A percentile compares a stretch with the other conserved stretches of the same genome.
Conservation (phyloP, 352 stramenopile genomes). For the Globisporangium spinosum region DNA sequence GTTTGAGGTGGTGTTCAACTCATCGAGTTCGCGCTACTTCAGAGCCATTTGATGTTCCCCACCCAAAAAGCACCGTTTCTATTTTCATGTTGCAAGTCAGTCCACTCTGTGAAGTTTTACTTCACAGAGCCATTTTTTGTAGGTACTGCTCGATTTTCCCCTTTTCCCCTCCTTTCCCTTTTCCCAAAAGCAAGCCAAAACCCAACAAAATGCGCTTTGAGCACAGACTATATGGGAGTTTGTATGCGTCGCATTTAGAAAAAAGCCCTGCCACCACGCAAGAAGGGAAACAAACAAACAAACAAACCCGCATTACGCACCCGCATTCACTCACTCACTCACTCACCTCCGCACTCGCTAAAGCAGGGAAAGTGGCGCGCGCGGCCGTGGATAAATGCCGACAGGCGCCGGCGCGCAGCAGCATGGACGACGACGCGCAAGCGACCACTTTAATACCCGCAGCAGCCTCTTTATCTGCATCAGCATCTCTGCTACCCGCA, state of each 20-base stretch:
- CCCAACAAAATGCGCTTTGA: background rate
- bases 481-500: background rate
- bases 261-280: background rate
- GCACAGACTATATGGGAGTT: background rate
- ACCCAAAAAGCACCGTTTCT: background rate
- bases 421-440: constrained; percentile 14
- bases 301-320: background rate
- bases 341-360: background rate
- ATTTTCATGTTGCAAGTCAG: constrained; percentile 7
- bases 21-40: background rate
- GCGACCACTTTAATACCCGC: background rate
- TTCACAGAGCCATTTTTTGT: constrained; percentile 8
- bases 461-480: background rate
- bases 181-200: background rate
- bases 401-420: constrained; percentile 7
- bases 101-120: constrained; percentile 11
- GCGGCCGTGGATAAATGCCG: constrained; percentile 15
- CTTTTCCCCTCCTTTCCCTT: background rate
- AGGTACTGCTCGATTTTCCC: background rate
- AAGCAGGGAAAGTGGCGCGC: constrained; percentile 7
- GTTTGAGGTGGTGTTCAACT: too few relatives aligned
- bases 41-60: background rate
- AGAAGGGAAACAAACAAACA: background rate
- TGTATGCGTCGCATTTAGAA: background rate
- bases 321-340: background rate